A percentile compares a stretch with the other conserved stretches of the same genome.
Conservation (phyloP, 148 eudicot genomes). For the Rheum nobile region DNA sequence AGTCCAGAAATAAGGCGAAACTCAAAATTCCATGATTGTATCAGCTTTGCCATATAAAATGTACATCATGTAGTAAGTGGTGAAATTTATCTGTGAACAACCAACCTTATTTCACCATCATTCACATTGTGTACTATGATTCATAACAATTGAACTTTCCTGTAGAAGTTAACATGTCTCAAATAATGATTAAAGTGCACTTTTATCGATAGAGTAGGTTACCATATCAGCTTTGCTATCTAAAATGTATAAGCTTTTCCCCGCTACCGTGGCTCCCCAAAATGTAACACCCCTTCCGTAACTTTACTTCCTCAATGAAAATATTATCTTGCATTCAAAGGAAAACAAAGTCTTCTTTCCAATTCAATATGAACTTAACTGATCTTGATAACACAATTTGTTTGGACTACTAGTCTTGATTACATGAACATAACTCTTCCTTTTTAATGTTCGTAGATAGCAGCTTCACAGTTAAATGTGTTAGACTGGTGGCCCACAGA, state of each 20-base stretch:
- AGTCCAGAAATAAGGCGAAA: too few relatives aligned
- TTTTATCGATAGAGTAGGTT: neutral
- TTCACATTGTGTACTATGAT: neutral
- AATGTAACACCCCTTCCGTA: constrained; percentile 8
- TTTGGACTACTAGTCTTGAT: too few relatives aligned
- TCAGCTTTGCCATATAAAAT: neutral
- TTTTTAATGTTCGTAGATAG: constrained; percentile 34
- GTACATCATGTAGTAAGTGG: neutral
- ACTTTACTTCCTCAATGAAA: neutral
- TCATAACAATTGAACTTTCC: neutral
- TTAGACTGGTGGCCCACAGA: constrained; percentile 63
- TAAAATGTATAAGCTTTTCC: too few relatives aligned
- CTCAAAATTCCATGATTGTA: too few relatives aligned
- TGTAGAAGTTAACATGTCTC: neutral
- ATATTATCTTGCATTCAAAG: too few relatives aligned
- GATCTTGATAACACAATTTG: too few relatives aligned
- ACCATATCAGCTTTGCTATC: too few relatives aligned
- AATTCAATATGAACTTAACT: neutral
- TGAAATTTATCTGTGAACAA: neutral
- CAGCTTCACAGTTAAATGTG: constrained; percentile 58
- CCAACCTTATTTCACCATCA: neutral
- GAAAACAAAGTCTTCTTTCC: too few relatives aligned
- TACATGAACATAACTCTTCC: neutral
- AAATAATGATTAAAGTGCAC: neutral
- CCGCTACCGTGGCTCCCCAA: too few relatives aligned